A percentile compares a stretch with the other conserved stretches of the same genome.
Evolutionary conservation across 768 basidiomycete species (phyloP).

Genomic region (Hericium rajendrae): DNA sequence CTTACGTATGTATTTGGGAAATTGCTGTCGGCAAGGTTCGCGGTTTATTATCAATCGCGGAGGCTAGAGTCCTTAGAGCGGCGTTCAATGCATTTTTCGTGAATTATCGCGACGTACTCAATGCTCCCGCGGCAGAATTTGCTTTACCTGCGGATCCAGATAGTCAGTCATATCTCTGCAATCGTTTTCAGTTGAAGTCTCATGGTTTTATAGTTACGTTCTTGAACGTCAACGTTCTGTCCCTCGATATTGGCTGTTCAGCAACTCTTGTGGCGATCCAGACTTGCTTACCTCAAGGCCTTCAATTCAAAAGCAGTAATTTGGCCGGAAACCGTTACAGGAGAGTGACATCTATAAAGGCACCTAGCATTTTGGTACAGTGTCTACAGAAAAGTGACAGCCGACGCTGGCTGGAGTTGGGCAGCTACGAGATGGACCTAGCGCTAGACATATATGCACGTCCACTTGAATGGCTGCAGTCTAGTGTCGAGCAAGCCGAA

Average conservation of each 20-base stretch:
- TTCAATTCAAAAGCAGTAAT: slow-evolving; percentile 67
- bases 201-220: slow-evolving; percentile 59
- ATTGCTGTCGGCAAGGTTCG: slow-evolving; percentile 60
- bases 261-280: slow-evolving; percentile 45
- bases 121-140: slow-evolving; percentile 71
- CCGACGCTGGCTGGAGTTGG: slow-evolving; percentile 62
- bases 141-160: slow-evolving; percentile 62
- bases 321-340: slow-evolving; percentile 58
- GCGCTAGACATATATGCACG: slow-evolving; percentile 63
- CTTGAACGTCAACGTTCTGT: slow-evolving; percentile 52
- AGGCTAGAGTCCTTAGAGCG: slow-evolving; percentile 41
- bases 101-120: slow-evolving; percentile 68
- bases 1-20: slow-evolving; percentile 94
- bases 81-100: slow-evolving; percentile 49
- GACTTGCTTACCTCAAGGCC: slow-evolving; percentile 45
- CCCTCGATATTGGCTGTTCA: slow-evolving; percentile 47
- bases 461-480: slow-evolving; percentile 43
- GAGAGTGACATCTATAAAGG: slow-evolving; percentile 48
- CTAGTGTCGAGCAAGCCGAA: slow-evolving; percentile 43
- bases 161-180: slow-evolving; percentile 35
- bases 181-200: not conserved
- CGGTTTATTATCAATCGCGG: slow-evolving; percentile 41
- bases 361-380: slow-evolving; percentile 42
- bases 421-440: slow-evolving; percentile 39
- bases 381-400: slow-evolving; percentile 33